These are phyloP conservation scores for Vitis amurensis DNA, from an alignment of 164 flowering plant species.

Conservation along the genomic window DNA sequence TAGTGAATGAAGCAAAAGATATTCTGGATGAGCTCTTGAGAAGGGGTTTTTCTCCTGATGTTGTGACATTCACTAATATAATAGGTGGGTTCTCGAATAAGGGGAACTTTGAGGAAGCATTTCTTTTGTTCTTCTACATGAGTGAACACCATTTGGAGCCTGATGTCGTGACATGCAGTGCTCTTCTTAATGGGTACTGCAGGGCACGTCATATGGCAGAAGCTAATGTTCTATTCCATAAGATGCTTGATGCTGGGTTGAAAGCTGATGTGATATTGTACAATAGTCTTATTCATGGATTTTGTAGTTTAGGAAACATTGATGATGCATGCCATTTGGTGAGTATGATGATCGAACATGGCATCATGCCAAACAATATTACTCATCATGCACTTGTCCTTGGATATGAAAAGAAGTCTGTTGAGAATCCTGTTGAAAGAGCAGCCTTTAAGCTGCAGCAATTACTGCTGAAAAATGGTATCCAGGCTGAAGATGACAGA, in stretches of 20 bases:
- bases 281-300: slow-evolving; percentile 55
- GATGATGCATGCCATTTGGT: slow-evolving; percentile 38
- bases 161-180: slow-evolving; percentile 54
- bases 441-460: slow-evolving; percentile 33
- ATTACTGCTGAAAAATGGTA: slow-evolving; percentile 26
- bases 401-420: slow-evolving; percentile 37
- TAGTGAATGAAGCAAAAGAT: slow-evolving; percentile 30
- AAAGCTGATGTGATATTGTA: slow-evolving; percentile 45
- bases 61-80: slow-evolving; percentile 37
- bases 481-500: slow-evolving; percentile 12
- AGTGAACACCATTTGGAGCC: slow-evolving; percentile 36
- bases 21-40: slow-evolving; percentile 40
- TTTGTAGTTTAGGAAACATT: slow-evolving; percentile 35
- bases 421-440: slow-evolving; percentile 27
- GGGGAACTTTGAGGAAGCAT: slow-evolving; percentile 45
- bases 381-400: slow-evolving; percentile 37
- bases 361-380: slow-evolving; percentile 38
- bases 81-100: slow-evolving; percentile 30
- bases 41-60: slow-evolving; percentile 44
- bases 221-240: slow-evolving; percentile 35
- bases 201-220: slow-evolving; percentile 41
- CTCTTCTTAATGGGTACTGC: slow-evolving; percentile 53
- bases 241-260: slow-evolving; percentile 44
- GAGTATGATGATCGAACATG: slow-evolving; percentile 36
- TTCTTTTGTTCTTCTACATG: slow-evolving; percentile 47